These are phyloP conservation scores for Rhododendron kiyosumense DNA, from an alignment of 148 eudicot genomes.

Conservation along the genomic window DNA sequence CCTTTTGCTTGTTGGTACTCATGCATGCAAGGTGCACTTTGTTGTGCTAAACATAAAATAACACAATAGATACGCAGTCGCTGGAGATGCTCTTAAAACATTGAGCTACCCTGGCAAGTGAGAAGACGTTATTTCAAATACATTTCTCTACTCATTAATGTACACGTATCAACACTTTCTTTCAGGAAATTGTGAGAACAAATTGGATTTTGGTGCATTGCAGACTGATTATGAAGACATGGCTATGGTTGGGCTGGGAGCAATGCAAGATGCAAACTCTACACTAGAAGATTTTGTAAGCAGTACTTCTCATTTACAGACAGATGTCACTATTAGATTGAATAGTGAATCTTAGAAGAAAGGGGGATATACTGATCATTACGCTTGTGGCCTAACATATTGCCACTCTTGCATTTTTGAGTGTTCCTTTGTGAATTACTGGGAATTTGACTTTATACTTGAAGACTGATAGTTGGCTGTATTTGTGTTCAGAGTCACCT, in stretches of 20 bases:
- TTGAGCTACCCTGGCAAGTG: neutral
- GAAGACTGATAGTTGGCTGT: neutral
- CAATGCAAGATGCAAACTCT: constrained; percentile 90
- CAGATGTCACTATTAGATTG: neutral
- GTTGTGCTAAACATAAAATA: neutral
- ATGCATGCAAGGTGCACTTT: neutral
- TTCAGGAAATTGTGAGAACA: constrained; percentile 33
- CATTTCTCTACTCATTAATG: neutral
- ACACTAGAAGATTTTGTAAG: constrained; percentile 97
- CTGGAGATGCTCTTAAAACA: neutral
- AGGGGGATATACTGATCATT: neutral
- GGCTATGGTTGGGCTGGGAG: constrained; percentile 65
- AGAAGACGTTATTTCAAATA: neutral
- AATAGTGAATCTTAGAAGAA: neutral
- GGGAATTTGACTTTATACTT: neutral
- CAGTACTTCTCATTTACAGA: neutral
- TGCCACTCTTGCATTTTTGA: neutral
- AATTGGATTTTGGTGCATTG: constrained; percentile 10
- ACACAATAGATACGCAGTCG: neutral
- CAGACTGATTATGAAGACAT: constrained; percentile 18
- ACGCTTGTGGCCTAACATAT: neutral
- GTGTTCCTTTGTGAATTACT: neutral
- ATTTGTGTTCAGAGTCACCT: neutral
- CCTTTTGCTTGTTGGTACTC: neutral
- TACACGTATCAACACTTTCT: neutral